These are phyloP conservation scores for Acer campestre DNA, from an alignment of 345 rosid species.

Conservation along the genomic window DNA sequence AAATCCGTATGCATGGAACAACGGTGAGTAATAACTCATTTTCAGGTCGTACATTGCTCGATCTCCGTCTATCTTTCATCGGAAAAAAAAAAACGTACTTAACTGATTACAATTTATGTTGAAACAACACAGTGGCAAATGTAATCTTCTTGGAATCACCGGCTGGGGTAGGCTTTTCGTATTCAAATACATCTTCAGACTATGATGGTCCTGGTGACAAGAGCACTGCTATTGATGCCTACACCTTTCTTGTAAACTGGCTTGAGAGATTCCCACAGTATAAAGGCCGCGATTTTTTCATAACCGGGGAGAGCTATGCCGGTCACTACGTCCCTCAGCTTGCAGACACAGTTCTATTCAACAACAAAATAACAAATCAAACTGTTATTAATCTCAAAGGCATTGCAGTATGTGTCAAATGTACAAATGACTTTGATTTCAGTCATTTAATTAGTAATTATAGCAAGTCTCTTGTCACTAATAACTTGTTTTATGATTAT, in stretches of 20 bases:
- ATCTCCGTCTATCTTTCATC: too few species aligned
- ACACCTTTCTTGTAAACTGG: constrained; percentile 41
- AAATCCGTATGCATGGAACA: constrained; percentile 40
- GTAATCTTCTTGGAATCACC: constrained; percentile 25
- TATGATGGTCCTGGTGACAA: constrained; percentile 15
- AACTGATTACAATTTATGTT: not conserved
- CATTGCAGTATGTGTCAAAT: constrained; percentile 12
- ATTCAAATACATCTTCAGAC: constrained; percentile 20
- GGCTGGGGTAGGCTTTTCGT: constrained; percentile 20
- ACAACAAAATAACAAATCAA: constrained; percentile 24
- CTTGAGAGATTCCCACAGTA: constrained; percentile 36
- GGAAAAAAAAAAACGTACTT: not conserved
- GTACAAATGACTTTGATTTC: too few species aligned
- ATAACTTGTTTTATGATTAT: not conserved
- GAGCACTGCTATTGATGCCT: constrained; percentile 31
- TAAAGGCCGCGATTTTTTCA: constrained; percentile 36
- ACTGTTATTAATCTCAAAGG: constrained; percentile 36
- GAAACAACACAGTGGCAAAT: constrained; percentile 17
- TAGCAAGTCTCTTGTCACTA: not conserved
- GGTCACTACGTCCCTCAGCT: constrained; percentile 40
- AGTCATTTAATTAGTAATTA: too few species aligned
- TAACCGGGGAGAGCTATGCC: constrained; percentile 44
- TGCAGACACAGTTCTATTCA: constrained; percentile 30
- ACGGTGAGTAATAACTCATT: constrained; percentile 21
- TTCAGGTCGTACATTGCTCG: too few species aligned